Conservation (phyloP, 495 filamentous ascomycete species). For the Collariella sp. region DNA sequence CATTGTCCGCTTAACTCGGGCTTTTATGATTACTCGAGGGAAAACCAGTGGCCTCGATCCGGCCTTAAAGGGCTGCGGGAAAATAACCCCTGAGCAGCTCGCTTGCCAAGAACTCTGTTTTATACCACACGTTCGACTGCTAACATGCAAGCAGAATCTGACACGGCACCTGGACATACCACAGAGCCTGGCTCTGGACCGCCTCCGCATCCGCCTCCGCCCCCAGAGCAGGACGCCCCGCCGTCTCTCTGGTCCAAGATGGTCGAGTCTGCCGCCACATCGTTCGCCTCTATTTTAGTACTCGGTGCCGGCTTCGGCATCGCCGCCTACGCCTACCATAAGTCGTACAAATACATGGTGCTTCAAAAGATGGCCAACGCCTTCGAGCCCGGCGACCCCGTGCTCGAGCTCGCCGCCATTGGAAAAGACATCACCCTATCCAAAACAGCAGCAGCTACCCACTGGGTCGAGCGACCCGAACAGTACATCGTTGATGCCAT, state of each 20-base stretch:
- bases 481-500: constrained; percentile 72
- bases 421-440: constrained; percentile 44
- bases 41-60: too few relatives aligned
- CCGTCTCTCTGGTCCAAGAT: constrained; percentile 54
- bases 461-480: constrained; percentile 78
- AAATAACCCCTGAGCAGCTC: too few relatives aligned
- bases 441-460: constrained; percentile 48
- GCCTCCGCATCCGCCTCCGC: constrained; percentile 9
- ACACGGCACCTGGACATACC: not conserved
- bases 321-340: constrained; percentile 78
- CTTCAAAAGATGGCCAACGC: constrained; percentile 86
- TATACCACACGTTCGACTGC: too few relatives aligned
- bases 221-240: constrained; percentile 20
- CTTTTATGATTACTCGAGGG: too few relatives aligned
- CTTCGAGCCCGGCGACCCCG: constrained; percentile 88
- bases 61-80: too few relatives aligned
- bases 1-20: too few relatives aligned
- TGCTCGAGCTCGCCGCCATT: constrained; percentile 76
- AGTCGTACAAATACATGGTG: constrained; percentile 82
- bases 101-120: too few relatives aligned
- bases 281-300: constrained; percentile 74
- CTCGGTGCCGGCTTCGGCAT: constrained; percentile 60
- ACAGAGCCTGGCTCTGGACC: not conserved
- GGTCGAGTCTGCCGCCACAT: constrained; percentile 77
- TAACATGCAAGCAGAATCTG: not conserved